phyloP scores from a whole-genome alignment of 176 grass and related monocot species.

The Aegilops longissima region DNA sequence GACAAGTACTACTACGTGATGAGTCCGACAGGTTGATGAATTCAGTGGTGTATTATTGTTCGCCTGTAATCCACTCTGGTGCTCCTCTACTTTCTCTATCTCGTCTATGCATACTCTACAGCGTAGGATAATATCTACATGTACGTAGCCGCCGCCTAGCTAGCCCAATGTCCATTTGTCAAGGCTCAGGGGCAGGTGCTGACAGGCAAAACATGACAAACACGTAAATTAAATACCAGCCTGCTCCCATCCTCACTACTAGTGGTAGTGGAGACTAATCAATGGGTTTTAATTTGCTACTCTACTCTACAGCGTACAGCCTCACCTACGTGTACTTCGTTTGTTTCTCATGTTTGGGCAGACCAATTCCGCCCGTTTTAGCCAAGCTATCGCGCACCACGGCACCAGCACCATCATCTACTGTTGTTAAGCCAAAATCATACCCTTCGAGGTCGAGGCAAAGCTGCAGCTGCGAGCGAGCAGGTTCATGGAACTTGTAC shows the following conservation, averaged over 20 bases:
- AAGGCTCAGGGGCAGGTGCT: not conserved
- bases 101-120: too few relatives aligned
- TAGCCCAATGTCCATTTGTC: slow-evolving; percentile 11
- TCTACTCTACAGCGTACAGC: too few relatives aligned
- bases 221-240: not conserved
- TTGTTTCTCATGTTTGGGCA: not conserved
- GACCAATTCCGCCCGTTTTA: not conserved
- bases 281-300: not conserved
- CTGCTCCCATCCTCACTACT: not conserved
- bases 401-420: too few relatives aligned
- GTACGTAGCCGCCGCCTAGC: slow-evolving; percentile 14
- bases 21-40: not conserved
- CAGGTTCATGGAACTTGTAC: not conserved
- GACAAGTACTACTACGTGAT: not conserved
- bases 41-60: not conserved
- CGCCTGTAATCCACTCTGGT: not conserved
- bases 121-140: too few relatives aligned
- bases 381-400: not conserved
- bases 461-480: not conserved
- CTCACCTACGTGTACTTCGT: not conserved
- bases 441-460: not conserved
- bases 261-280: not conserved
- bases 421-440: not conserved
- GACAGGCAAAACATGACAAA: slow-evolving; percentile 25
- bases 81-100: too few relatives aligned